Conservation (phyloP, 208 protist species). For the Trypanosoma theileri region DNA sequence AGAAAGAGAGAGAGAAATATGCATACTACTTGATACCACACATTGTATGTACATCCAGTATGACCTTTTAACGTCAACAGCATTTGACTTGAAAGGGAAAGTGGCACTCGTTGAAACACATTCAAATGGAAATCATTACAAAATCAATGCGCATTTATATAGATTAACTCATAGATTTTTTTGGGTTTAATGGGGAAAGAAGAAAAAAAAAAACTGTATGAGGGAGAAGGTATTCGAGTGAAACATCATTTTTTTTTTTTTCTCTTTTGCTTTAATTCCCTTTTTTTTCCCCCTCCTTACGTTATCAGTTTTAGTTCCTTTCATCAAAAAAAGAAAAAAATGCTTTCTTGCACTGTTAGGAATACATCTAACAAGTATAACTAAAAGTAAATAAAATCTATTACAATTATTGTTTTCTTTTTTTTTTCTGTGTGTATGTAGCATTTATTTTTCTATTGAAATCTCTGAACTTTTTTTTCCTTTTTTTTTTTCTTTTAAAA, state of each 20-base stretch:
- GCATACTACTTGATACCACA: constrained; percentile 10
- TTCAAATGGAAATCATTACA: no score
- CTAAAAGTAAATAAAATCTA: not conserved
- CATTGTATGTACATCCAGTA: no score
- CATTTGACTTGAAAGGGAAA: no score
- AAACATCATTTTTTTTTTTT: not conserved
- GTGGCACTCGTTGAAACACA: no score
- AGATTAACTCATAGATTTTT: not conserved
- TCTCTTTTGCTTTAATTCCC: not conserved
- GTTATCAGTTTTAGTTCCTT: not conserved
- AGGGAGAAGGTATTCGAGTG: not conserved
- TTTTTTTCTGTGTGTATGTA: constrained; percentile 3
- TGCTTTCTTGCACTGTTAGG: not conserved
- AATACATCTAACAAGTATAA: not conserved
- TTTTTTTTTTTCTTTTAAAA: not conserved
- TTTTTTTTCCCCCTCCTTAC: not conserved
- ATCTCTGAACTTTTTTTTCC: not conserved
- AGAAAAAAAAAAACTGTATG: constrained; percentile 2
- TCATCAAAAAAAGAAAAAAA: constrained; percentile 6
- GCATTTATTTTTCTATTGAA: no score
- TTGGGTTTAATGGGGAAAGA: constrained; percentile 19
- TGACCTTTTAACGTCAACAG: no score
- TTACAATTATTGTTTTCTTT: not conserved
- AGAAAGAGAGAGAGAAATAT: no score
- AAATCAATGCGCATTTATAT: no score